Percentiles rank a stretch among this genome's conserved stretches.
Conservation (phyloP, 2,329 filamentous ascomycete genomes). For the Arthroderma sp. region DNA sequence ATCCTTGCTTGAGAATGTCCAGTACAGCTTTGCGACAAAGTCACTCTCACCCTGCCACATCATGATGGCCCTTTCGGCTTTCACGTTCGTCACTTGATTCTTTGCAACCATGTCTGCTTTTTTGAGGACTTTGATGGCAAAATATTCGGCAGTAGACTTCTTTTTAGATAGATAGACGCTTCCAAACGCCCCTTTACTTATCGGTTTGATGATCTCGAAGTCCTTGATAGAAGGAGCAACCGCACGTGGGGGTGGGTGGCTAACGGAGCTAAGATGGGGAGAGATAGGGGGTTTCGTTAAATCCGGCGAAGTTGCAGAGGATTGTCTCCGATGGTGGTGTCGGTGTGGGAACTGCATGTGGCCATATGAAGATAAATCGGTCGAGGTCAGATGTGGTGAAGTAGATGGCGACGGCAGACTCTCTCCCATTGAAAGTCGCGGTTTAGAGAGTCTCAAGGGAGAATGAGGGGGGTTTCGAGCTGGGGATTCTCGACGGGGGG, state of each 20-base stretch:
- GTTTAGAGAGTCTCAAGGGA: constrained; percentile 73
- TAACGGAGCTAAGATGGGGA: constrained; percentile 63
- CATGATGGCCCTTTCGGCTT: constrained; percentile 97
- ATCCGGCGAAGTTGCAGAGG: constrained; percentile 72
- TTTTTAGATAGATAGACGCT: constrained; percentile 98
- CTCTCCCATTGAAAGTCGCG: constrained; percentile 49
- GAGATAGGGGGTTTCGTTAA: constrained; percentile 59
- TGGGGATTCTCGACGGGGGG: constrained; percentile 78
- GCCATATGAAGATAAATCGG: constrained; percentile 44
- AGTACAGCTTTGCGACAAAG: constrained; percentile 97
- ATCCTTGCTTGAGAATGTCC: constrained; percentile 99
- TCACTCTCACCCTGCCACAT: constrained; percentile 99
- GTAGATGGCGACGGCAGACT: constrained; percentile 67
- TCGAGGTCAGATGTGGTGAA: constrained; percentile 72
- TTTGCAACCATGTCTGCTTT: constrained; percentile 99
- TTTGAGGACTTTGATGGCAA: constrained; percentile 94
- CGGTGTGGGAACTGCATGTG: constrained; percentile 42
- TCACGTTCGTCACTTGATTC: constrained; percentile 98
- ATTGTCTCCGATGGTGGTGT: constrained; percentile 73
- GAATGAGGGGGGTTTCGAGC: constrained; percentile 71
- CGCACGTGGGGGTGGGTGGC: constrained; percentile 72
- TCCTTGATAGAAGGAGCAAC: constrained; percentile 95
- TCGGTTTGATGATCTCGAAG: constrained; percentile 98
- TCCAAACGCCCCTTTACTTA: constrained; percentile 96
- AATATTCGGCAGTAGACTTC: constrained; percentile 96